Evolutionary conservation across 805 yeast genomes (phyloP).

Genomic region (Candida chilensis): DNA sequence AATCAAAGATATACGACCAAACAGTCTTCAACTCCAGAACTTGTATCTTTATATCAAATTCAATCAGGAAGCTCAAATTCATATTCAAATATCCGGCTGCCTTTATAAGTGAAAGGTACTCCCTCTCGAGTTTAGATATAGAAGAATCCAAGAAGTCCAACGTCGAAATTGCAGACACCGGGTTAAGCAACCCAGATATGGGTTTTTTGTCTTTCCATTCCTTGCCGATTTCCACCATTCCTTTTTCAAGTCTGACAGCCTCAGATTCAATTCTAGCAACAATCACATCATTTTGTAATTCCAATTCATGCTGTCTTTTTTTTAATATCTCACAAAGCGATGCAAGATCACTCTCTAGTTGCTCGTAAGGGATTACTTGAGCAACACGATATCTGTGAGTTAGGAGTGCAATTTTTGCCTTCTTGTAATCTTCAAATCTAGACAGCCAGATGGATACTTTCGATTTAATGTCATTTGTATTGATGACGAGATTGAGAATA

Average conservation of each 20-base stretch:
- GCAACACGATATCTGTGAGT: too few relatives aligned
- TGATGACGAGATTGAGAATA: constrained; percentile 24
- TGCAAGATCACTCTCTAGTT: constrained; percentile 39
- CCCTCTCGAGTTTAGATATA: constrained; percentile 6
- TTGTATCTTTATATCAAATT: too few relatives aligned
- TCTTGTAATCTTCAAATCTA: constrained; percentile 9
- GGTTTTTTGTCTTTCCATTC: constrained; percentile 47
- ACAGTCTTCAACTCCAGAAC: constrained; percentile 46
- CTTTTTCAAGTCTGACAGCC: constrained; percentile 19
- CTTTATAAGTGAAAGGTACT: constrained; percentile 12
- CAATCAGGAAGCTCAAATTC: too few relatives aligned
- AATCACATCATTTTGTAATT: constrained; percentile 30
- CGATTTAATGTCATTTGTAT: constrained; percentile 20
- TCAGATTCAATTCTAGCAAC: constrained; percentile 31
- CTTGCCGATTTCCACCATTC: constrained; percentile 14
- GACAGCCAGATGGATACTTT: constrained; percentile 10
- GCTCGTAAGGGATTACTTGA: constrained; percentile 55
- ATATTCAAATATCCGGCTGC: too few relatives aligned
- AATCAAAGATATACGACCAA: constrained; percentile 50
- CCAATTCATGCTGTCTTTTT: constrained; percentile 23
- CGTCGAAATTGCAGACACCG: constrained; percentile 31
- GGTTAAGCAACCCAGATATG: constrained; percentile 26
- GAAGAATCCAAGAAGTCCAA: constrained; percentile 15
- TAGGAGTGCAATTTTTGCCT: too few relatives aligned
- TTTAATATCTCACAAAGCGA: constrained; percentile 28